These are phyloP conservation scores for Cyclostephanos tholiformis DNA, from an alignment of 108 stramenopile species.

Conservation along the genomic window DNA sequence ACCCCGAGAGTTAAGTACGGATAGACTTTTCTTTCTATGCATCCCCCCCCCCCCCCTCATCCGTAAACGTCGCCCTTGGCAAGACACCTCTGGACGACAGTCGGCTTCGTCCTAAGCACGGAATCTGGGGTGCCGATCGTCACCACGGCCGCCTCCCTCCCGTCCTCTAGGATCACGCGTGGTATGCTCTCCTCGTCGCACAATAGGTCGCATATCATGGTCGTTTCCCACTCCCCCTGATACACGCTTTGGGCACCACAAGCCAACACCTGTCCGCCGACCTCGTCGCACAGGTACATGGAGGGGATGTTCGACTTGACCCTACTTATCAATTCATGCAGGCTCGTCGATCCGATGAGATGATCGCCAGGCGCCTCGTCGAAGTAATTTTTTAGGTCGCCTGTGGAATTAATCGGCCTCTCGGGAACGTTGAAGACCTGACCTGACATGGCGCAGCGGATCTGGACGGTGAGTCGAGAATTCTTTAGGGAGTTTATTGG, in stretches of 20 bases:
- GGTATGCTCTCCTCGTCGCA: conserved; percentile 6
- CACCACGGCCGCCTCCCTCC: conserved; percentile 32
- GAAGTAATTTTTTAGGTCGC: conserved; percentile 9
- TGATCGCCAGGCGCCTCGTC: conserved; percentile 23
- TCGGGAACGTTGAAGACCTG: conserved; percentile 26
- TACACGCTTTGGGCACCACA: conserved; percentile 27
- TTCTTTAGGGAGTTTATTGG: conserved; percentile 32
- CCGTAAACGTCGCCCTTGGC: conserved; percentile 41
- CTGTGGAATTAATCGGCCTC: not conserved
- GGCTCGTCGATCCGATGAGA: conserved; percentile 31
- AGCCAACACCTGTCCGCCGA: conserved; percentile 19
- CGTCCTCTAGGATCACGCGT: conserved; percentile 24
- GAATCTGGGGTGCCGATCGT: conserved; percentile 27
- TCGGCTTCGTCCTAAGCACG: conserved; percentile 21
- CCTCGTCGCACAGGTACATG: conserved; percentile 40
- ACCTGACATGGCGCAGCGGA: conserved; percentile 33
- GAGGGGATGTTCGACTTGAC: conserved; percentile 32
- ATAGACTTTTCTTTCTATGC: not conserved
- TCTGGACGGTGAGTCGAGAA: conserved; percentile 17
- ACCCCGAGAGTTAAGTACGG: no score
- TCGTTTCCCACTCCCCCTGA: conserved; percentile 24
- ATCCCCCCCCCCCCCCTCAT: not conserved
- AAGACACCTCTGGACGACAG: conserved; percentile 29
- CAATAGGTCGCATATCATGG: conserved; percentile 35
- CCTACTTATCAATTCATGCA: conserved; percentile 14